Evolutionary conservation across 169 alveolate genomes (phyloP), one percentile per base, ranked within the genome.

Genomic region (Eimeria praecox): DNA sequence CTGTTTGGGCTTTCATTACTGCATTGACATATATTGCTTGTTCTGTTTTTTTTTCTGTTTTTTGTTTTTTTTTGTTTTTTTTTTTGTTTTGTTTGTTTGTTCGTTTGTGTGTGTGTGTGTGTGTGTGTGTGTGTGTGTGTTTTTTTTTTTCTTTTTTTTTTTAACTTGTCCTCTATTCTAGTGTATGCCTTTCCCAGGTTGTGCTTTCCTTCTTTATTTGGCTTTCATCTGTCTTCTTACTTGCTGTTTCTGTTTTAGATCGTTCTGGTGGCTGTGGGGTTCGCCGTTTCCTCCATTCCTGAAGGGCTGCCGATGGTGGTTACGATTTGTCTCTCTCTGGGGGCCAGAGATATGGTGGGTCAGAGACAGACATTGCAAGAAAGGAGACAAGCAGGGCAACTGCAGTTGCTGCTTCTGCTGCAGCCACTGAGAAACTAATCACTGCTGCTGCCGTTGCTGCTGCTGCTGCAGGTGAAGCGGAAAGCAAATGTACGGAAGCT

Each of bases 231-330:
- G 40, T 69, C n/a, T 30, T 93, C 98, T 99, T 27, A 6, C 54
- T n/a, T n/a, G n/a, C n/a, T n/a, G 38, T n/a, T 20, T 33, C 30
- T 35, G 44, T 66, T 46, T 46, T 96, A 99, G 85, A 98, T 99
- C 71, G 97, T 99, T 82, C 98, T 98, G 54, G 99, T 99, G 46
- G 99, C 99, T 20, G 99, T 99, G 56, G 99, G 99, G 33, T 97
- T 98, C 69, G 99, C 99, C 9, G 99, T 98, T 40, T 97, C 99
- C 27, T 97, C 99, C 42, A 98, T 98, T 73, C 99, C 99, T n/a
- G 99, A 99, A 97, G 99, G 99, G n/a, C 97, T 99, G 52, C 99
- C 99, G 80, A 98, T 99, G 97, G 99, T 99, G 73, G 99, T 99
- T 75, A 99, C 99, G 54, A 98, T 99, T 75, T 98, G 99, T 64